Percentiles rank a stretch among this genome's conserved stretches.
Evolutionary conservation across 108 stramenopile genomes (phyloP).

Genomic region (Nitzschia sp.): DNA sequence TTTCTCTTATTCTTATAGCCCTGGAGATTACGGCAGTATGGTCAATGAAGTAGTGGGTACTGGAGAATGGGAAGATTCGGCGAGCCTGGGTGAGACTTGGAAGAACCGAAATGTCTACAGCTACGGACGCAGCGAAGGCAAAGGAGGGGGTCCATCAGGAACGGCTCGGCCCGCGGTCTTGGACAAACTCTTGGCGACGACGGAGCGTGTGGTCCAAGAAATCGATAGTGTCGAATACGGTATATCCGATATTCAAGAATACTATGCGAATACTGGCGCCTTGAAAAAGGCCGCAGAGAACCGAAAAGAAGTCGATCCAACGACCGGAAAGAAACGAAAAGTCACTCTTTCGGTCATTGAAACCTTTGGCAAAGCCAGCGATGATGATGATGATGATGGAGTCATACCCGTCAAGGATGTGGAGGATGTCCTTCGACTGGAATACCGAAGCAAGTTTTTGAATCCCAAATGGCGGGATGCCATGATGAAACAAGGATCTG

Average conservation of each 20-base stretch:
- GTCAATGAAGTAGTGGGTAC: constrained; percentile 83
- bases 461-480: constrained; percentile 90
- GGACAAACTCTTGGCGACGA: constrained; percentile 70
- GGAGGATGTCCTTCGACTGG: constrained; percentile 83
- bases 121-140: constrained; percentile 75
- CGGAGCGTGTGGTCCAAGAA: constrained; percentile 87
- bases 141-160: constrained; percentile 36
- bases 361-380: constrained; percentile 58
- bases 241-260: constrained; percentile 83
- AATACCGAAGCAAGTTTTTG: constrained; percentile 83
- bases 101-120: constrained; percentile 67
- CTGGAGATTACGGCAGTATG: constrained; percentile 73
- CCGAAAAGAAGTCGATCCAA: constrained; percentile 43
- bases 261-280: constrained; percentile 86
- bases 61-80: constrained; percentile 83
- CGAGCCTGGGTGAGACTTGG: constrained; percentile 81
- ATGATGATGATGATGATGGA: constrained; percentile 21
- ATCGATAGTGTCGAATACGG: constrained; percentile 89
- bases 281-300: constrained; percentile 87
- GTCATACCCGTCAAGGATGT: constrained; percentile 73
- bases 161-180: constrained; percentile 71
- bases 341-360: constrained; percentile 83
- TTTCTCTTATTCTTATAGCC: background rate
- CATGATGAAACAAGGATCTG: constrained; percentile 84
- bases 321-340: constrained; percentile 46